A percentile compares a stretch with the other conserved stretches of the same genome.
These are phyloP conservation scores for Meripilus lineatus DNA, from an alignment of 1,284 basidiomycete species.

Conservation along the genomic window DNA sequence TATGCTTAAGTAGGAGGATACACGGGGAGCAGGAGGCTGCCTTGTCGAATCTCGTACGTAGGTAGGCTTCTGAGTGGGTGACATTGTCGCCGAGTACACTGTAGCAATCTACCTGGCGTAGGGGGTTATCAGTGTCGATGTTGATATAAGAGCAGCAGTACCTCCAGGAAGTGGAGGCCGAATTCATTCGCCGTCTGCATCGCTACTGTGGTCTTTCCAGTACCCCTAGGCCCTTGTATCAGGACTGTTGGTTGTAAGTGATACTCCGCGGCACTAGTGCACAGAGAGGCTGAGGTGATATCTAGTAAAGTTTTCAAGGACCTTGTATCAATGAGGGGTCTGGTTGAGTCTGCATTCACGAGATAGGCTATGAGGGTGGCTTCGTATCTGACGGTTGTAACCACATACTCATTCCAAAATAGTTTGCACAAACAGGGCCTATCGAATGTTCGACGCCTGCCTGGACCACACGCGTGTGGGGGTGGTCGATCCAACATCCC, in stretches of 20 bases:
- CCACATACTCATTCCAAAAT: slow-evolving; percentile 47
- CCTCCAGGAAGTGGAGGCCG: slow-evolving; percentile 82
- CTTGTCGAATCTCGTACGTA: slow-evolving; percentile 77
- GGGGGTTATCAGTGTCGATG: neutral
- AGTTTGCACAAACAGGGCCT: slow-evolving; percentile 57
- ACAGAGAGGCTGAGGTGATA: slow-evolving; percentile 52
- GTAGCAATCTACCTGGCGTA: slow-evolving; percentile 81
- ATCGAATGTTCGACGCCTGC: slow-evolving; percentile 70
- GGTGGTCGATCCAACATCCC: slow-evolving; percentile 83
- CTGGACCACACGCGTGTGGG: slow-evolving; percentile 73
- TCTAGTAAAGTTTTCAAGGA: slow-evolving; percentile 20
- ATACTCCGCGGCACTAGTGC: slow-evolving; percentile 51
- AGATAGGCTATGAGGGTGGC: too few relatives aligned
- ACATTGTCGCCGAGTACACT: slow-evolving; percentile 81
- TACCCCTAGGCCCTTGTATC: slow-evolving; percentile 70
- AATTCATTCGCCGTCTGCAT: slow-evolving; percentile 55
- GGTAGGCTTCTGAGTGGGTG: slow-evolving; percentile 71
- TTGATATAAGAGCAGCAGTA: slow-evolving; percentile 35
- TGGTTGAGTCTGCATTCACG: too few relatives aligned
- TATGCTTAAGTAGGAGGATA: slow-evolving; percentile 76
- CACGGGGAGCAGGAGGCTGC: slow-evolving; percentile 83
- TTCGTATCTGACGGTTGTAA: too few relatives aligned
- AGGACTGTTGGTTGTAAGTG: slow-evolving; percentile 63
- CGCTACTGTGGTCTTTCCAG: slow-evolving; percentile 67
- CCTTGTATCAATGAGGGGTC: too few relatives aligned